phyloP scores from a whole-genome alignment of 768 basidiomycete species.

The Termitomyces sp. region DNA sequence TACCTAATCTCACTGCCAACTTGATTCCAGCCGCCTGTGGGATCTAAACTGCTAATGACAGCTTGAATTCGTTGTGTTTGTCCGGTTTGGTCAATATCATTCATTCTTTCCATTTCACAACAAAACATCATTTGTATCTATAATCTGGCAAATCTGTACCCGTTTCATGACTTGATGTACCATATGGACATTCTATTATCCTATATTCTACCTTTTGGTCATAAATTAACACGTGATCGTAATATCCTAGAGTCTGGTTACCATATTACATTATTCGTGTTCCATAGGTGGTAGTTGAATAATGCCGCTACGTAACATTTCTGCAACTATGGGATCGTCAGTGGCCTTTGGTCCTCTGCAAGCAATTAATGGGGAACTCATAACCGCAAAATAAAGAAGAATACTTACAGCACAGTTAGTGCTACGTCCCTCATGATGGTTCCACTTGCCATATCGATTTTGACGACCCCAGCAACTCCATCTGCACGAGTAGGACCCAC shows the following conservation, averaged over 20 bases:
- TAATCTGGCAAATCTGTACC: not conserved
- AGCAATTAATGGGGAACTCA: constrained; percentile 3
- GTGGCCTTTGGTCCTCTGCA: constrained; percentile 39
- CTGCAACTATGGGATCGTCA: constrained; percentile 38
- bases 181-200: not conserved
- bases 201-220: not conserved
- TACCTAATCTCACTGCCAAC: not conserved
- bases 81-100: not conserved
- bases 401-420: constrained; percentile 50
- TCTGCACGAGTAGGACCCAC: constrained; percentile 89
- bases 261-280: constrained; percentile 11
- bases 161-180: not conserved
- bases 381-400: not conserved
- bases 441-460: constrained; percentile 74
- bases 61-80: not conserved
- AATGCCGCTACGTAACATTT: constrained; percentile 56
- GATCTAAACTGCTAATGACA: not conserved
- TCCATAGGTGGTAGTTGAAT: constrained; percentile 42
- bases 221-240: not conserved
- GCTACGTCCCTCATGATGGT: constrained; percentile 66
- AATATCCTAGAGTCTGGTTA: not conserved
- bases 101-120: not conserved
- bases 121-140: not conserved
- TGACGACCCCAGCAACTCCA: constrained; percentile 56
- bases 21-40: not conserved